Base-by-base conservation (phyloP, 176 grass and related monocot genomes). In the Musa beccarii region DNA sequence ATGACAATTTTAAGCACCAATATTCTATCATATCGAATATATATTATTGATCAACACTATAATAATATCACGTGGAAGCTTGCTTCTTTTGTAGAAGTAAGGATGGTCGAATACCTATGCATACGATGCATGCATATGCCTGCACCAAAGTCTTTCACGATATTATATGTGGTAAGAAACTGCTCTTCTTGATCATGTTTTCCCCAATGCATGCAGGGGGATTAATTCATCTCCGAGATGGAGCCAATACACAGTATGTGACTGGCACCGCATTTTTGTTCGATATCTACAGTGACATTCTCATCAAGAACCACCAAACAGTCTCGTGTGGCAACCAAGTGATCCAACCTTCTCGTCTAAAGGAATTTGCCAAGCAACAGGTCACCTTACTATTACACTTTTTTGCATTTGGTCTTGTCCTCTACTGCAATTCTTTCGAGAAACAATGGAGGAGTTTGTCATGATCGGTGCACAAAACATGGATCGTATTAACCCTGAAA, bases 191-290 rank as follows among this genome's bases (percentile, higher is more conserved):
- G 34, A 43, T 43, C 34, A 43, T 43, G 34, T 43, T 43, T 43
- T 43, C 34, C 34, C 34, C 34, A 6, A 43, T 50, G 25, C 9
- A 69, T 75, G 68, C 71, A 88, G 86, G 86, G 51, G 95, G 95
- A 69, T 49, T 91, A 74, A 82, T 99, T 86, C 90, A 99, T 89
- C 90, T 99, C 28, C 86, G 90, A 59, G 90, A 94, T 66, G 95
- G 95, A 77, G 95, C 95, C 76, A 99, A 99, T 80, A 76, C 95
- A 8, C 95, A 99, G 78, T 94, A 99, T 75, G 95, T 87, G 0
- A 99, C 95, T 4, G 17, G 82, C 73, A 87, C 90, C 8, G 78
- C 95, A 9, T 99, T 99, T 78, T 83, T 99, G 54, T 85, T 99
- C 74, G 9, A 85, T 17, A 34, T 79, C 11, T 99, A 99, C 83